phyloP scores from a whole-genome alignment of 192 early-diverging fungal genomes.

The Linnemannia hyalina region DNA sequence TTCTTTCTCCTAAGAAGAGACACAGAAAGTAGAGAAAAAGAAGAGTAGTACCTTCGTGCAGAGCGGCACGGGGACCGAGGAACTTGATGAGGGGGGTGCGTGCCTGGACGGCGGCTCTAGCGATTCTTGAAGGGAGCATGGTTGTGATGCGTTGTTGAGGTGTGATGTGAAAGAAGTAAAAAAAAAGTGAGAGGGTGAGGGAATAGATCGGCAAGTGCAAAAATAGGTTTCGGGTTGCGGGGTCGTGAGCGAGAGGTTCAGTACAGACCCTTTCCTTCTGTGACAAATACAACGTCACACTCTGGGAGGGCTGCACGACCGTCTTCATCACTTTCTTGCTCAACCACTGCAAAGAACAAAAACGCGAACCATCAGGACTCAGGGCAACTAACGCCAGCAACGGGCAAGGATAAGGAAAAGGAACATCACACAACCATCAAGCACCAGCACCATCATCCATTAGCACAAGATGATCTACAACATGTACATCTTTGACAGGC shows the following conservation, averaged over 20 bases:
- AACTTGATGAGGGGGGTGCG: constrained; percentile 53
- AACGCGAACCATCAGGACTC: background rate
- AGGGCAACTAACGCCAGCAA: background rate
- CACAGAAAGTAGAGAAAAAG: background rate
- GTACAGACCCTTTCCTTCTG: background rate
- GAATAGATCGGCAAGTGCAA: background rate
- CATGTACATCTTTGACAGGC: constrained; percentile 94
- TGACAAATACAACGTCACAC: constrained; percentile 1
- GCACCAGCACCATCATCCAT: background rate
- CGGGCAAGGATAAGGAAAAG: background rate
- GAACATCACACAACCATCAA: background rate
- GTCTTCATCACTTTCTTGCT: background rate
- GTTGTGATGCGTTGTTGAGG: background rate
- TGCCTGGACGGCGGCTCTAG: constrained; percentile 8
- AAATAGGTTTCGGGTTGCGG: background rate
- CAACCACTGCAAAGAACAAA: background rate
- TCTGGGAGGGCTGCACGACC: background rate
- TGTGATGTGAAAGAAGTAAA: background rate
- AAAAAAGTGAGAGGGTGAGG: background rate
- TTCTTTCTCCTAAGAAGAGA: no score
- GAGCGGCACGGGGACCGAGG: constrained; percentile 38
- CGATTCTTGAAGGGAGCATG: constrained; percentile 35
- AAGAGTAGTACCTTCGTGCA: constrained; percentile 22
- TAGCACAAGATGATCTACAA: constrained; percentile 76
- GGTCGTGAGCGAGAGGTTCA: background rate